Percentiles rank a stretch among this genome's conserved stretches.
Conservation (phyloP, 1,284 basidiomycete species). For the Leccinum solheimii region DNA sequence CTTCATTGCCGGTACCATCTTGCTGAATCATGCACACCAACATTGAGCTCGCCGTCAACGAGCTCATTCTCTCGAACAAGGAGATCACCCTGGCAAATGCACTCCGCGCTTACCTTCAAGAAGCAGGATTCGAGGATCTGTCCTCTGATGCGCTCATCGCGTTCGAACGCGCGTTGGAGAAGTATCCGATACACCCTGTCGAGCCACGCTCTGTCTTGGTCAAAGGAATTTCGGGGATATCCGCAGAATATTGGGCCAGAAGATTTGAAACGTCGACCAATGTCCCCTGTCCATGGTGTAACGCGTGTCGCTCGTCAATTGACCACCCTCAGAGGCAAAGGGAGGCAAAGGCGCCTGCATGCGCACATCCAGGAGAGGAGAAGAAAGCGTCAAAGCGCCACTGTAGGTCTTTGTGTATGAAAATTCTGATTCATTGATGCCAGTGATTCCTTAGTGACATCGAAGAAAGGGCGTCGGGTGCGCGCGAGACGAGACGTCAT, state of each 20-base stretch:
- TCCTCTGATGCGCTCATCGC: conserved; percentile 8
- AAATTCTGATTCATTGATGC: not conserved
- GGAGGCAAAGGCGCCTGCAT: not conserved
- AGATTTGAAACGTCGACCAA: not conserved
- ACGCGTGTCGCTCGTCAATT: not conserved
- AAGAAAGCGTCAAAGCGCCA: not conserved
- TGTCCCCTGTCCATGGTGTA: not conserved
- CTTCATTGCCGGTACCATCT: not conserved
- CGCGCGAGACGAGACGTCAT: not conserved
- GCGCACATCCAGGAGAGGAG: not conserved
- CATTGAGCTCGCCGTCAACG: conserved; percentile 16
- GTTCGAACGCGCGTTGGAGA: conserved; percentile 16
- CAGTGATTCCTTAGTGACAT: not conserved
- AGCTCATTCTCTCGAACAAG: conserved; percentile 3
- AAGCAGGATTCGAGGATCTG: conserved; percentile 9
- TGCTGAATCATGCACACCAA: conserved; percentile 15
- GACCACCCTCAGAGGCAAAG: not conserved
- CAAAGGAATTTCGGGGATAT: conserved; percentile 3
- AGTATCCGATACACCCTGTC: conserved; percentile 8
- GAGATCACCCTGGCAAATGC: conserved; percentile 12
- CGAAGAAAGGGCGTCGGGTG: conserved; percentile 10
- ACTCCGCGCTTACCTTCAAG: conserved; percentile 11
- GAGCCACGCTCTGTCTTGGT: conserved; percentile 3
- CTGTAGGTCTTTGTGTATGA: conserved; percentile 8
- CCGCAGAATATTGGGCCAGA: conserved; percentile 7